Base-by-base conservation (phyloP, 495 filamentous ascomycete species). In the Neurospora terricola region DNA sequence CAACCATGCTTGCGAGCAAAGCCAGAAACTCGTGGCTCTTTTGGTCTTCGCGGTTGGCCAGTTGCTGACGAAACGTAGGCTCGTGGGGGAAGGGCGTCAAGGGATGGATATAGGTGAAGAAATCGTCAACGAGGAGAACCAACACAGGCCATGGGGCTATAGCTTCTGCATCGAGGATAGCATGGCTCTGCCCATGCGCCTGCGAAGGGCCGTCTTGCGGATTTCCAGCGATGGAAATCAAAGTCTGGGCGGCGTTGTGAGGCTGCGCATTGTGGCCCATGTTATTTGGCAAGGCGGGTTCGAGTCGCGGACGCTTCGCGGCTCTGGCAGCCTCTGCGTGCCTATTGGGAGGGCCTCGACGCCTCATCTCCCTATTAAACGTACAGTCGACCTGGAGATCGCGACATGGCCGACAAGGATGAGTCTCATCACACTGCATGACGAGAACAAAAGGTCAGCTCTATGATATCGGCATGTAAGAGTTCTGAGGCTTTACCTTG, bases 41-140 rank as follows among this genome's bases (percentile, higher is more conserved):
- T 38, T 87, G 80, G 80, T 97, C 93, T 75, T 94, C 90, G 43
- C 93, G 86, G 43, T 83, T 86, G 16, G 85, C 83, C 77, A 95
- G 91, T 4, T 91, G 90, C 71, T 87, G 86, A 39, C 93, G 88
- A 75, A 96, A 96, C n/a, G 91, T 90, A 0, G 91, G 91, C 74
- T 96, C 92, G 79, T 97, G 94, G 0, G 94, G 94, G 69, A 97
- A 88, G 0, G 94, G 94, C 39, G 90, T 86, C n/a, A 97, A 83
- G 2, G 94, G 94, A 77, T 97, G 92, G 71, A 96, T 93, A 78
- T 94, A 95, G 9, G 90, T 94, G 78, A 96, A 96, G 82, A 92
- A 96, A 82, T 97, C 94, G 78, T 95, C 92, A 14, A 97, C 84
- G 7, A 96, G 85, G 4, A 89, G 82, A 62, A 89, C 84, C 59